These are phyloP conservation scores for Tranzscheliella williamsii DNA, from an alignment of 1,284 basidiomycete genomes.

Conservation along the genomic window DNA sequence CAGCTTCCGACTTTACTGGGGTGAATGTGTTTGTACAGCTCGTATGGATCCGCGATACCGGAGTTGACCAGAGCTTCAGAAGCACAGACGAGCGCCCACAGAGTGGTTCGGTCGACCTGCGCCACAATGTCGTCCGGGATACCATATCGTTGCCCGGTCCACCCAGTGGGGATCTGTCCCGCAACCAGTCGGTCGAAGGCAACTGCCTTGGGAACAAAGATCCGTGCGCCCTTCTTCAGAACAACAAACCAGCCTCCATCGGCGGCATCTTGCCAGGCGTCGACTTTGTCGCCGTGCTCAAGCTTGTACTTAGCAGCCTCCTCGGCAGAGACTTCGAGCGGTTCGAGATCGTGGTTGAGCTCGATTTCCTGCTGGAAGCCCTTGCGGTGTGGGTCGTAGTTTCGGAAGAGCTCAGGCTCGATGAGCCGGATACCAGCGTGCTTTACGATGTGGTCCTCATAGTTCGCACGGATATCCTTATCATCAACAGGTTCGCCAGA, in stretches of 20 bases:
- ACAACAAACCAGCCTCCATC: slow-evolving; percentile 85
- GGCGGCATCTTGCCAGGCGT: slow-evolving; percentile 87
- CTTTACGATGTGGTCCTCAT: slow-evolving; percentile 88
- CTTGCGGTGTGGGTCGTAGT: slow-evolving; percentile 96
- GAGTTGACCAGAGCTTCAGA: slow-evolving; percentile 93
- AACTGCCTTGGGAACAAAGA: slow-evolving; percentile 93
- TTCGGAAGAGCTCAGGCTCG: slow-evolving; percentile 94
- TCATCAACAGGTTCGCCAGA: slow-evolving; percentile 95
- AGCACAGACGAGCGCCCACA: slow-evolving; percentile 93
- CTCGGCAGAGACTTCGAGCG: slow-evolving; percentile 85
- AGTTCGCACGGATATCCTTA: slow-evolving; percentile 90
- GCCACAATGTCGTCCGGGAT: slow-evolving; percentile 96
- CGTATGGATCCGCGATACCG: slow-evolving; percentile 94
- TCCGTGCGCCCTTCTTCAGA: slow-evolving; percentile 95
- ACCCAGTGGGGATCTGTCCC: slow-evolving; percentile 94
- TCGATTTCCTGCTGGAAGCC: slow-evolving; percentile 96
- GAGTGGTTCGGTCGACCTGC: slow-evolving; percentile 88
- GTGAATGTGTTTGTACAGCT: slow-evolving; percentile 77
- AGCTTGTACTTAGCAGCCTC: slow-evolving; percentile 95
- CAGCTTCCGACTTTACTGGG: slow-evolving; percentile 77
- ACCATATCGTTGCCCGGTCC: slow-evolving; percentile 92
- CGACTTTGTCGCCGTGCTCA: slow-evolving; percentile 94
- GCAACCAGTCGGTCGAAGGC: slow-evolving; percentile 91
- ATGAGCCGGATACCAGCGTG: slow-evolving; percentile 96
- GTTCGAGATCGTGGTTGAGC: slow-evolving; percentile 92